Evolutionary conservation across 2,329 filamentous ascomycete genomes (phyloP).

Genomic region (Penicillium sp.): DNA sequence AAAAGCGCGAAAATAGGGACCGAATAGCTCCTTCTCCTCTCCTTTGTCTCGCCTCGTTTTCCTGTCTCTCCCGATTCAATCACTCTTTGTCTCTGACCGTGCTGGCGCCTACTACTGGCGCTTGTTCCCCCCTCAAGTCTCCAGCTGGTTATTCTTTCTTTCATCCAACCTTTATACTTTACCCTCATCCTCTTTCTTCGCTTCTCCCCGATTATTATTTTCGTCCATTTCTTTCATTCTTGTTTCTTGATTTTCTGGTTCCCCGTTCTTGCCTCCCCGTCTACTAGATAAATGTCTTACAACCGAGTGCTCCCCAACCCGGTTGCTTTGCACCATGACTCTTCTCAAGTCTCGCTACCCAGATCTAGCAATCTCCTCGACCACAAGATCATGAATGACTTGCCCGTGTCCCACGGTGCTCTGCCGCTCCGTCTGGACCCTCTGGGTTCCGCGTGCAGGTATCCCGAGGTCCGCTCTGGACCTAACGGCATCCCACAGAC

Average conservation of each 20-base stretch:
- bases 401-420: slow-evolving; percentile 18
- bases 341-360: slow-evolving; percentile 29
- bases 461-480: slow-evolving; percentile 15
- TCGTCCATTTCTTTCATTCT: slow-evolving; percentile 7
- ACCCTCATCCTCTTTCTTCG: slow-evolving; percentile 7
- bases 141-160: neutral
- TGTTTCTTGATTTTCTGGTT: neutral
- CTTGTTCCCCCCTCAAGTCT: neutral
- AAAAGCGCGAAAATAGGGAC: slow-evolving; percentile 3
- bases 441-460: slow-evolving; percentile 12
- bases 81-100: neutral
- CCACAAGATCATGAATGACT: slow-evolving; percentile 41
- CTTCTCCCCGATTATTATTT: slow-evolving; percentile 1
- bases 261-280: neutral
- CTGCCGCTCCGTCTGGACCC: slow-evolving; percentile 16
- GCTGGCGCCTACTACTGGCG: neutral
- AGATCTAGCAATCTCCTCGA: slow-evolving; percentile 37
- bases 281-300: slow-evolving; percentile 42
- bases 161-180: slow-evolving; percentile 15
- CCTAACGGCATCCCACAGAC: slow-evolving; percentile 18
- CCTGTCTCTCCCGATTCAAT: neutral
- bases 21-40: neutral
- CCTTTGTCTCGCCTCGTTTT: slow-evolving; percentile 10
- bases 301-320: slow-evolving; percentile 46
- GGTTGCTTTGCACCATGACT: slow-evolving; percentile 40